Evolutionary conservation across 768 basidiomycete species (phyloP).

Genomic region (Suillus hirtellus): DNA sequence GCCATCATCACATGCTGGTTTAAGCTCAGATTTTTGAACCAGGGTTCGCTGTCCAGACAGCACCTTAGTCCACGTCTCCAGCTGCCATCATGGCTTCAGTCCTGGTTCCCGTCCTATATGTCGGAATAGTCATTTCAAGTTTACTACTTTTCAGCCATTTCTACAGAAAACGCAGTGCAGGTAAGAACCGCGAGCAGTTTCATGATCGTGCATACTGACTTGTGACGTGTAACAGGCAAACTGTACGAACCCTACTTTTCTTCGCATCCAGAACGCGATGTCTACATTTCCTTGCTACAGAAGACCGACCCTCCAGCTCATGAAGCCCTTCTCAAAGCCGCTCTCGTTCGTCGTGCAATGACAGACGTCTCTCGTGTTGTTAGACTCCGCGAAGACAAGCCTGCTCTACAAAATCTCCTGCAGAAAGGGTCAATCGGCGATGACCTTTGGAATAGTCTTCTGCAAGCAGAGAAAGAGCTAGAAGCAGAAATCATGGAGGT

Average conservation of each 20-base stretch:
- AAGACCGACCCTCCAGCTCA: conserved; percentile 76
- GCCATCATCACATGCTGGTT: too few relatives aligned
- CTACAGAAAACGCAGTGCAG: conserved; percentile 75
- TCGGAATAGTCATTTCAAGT: conserved; percentile 85
- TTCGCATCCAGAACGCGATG: conserved; percentile 85
- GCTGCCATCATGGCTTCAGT: conserved; percentile 71
- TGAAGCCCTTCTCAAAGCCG: conserved; percentile 87
- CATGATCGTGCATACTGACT: conserved; percentile 6
- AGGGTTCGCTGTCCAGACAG: too few relatives aligned
- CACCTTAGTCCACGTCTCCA: conserved; percentile 19
- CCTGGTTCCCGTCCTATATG: conserved; percentile 84
- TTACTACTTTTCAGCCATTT: conserved; percentile 85
- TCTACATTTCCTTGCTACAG: conserved; percentile 89
- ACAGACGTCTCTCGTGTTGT: conserved; percentile 88
- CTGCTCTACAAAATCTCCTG: conserved; percentile 83
- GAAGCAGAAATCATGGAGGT: conserved; percentile 97
- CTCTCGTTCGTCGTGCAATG: conserved; percentile 91
- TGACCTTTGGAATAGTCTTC: conserved; percentile 87
- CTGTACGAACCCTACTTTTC: conserved; percentile 86
- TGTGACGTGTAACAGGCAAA: conserved; percentile 46
- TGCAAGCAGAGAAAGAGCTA: conserved; percentile 92
- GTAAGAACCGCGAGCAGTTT: conserved; percentile 42
- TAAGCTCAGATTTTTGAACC: too few relatives aligned
- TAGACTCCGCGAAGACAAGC: conserved; percentile 89
- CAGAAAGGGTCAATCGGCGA: conserved; percentile 97